Evolutionary conservation across 1,284 basidiomycete species (phyloP), one percentile per base, ranked within the genome.

Genomic region (Exsudoporus floridanus): DNA sequence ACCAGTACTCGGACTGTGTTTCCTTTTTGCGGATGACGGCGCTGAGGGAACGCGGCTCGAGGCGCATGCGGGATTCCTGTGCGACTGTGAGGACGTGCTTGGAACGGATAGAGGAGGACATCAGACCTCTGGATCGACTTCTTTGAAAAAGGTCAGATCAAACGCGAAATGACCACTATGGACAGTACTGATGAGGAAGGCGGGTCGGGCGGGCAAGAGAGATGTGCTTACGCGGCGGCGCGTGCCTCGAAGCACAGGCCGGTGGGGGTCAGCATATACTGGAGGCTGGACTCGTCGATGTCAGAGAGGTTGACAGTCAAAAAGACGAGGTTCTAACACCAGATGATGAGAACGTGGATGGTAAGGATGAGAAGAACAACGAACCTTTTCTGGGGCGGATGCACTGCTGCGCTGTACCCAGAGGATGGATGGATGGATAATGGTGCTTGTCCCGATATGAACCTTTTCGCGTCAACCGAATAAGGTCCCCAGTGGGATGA

Each of bases 401-500:
- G 74, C 78, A 27, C 84, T 90, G 74, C 86, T 91, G 61, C 94
- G 83, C 73, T 97, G 92, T 46, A 94, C 93, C 91, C 93, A 97
- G 4, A 92, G 78, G n/a, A n/a, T n/a, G n/a, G n/a, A n/a, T n/a
- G n/a, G n/a, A n/a, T n/a, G n/a, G n/a, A n/a, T n/a, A n/a, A n/a
- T n/a, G n/a, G n/a, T n/a, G n/a, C n/a, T n/a, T n/a, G n/a, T n/a
- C n/a, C n/a, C n/a, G n/a, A n/a, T n/a, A n/a, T n/a, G n/a, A n/a
- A n/a, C n/a, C n/a, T n/a, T n/a, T n/a, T n/a, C n/a, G n/a, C n/a
- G n/a, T n/a, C n/a, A n/a, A n/a, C n/a, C n/a, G n/a, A n/a, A n/a
- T n/a, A n/a, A n/a, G n/a, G n/a, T n/a, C n/a, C n/a, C n/a, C n/a
- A n/a, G n/a, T n/a, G n/a, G n/a, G n/a, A n/a, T n/a, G n/a, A n/a